phyloP scores from a whole-genome alignment of 1,284 basidiomycete species.

The Bondarzewia mesenterica region DNA sequence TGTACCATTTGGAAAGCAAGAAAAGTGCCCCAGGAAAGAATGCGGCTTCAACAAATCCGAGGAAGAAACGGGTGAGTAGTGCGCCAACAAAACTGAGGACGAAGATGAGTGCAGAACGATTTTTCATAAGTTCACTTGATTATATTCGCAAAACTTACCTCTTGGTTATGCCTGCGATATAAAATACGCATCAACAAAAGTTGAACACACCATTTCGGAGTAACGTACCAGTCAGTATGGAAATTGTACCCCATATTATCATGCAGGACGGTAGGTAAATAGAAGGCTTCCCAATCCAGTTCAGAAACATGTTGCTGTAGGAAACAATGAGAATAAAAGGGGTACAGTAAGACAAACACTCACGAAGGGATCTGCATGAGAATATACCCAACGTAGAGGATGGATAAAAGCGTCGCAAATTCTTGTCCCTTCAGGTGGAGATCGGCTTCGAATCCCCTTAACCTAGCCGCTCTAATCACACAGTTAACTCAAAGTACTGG shows the following conservation, averaged over 20 bases:
- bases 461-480: slow-evolving; percentile 47
- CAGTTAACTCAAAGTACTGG: background rate
- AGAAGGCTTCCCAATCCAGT: slow-evolving; percentile 64
- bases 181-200: background rate
- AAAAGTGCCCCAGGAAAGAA: slow-evolving; percentile 63
- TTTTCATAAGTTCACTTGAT: slow-evolving; percentile 12
- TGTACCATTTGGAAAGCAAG: slow-evolving; percentile 68
- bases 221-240: slow-evolving; percentile 44
- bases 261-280: slow-evolving; percentile 66
- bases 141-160: slow-evolving; percentile 28
- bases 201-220: background rate
- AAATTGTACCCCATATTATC: slow-evolving; percentile 63
- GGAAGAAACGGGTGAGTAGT: slow-evolving; percentile 64
- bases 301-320: slow-evolving; percentile 62
- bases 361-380: slow-evolving; percentile 75
- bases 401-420: slow-evolving; percentile 63
- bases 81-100: slow-evolving; percentile 51
- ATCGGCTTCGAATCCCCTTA: slow-evolving; percentile 65
- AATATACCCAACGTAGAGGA: slow-evolving; percentile 72
- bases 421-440: slow-evolving; percentile 54
- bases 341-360: slow-evolving; percentile 16
- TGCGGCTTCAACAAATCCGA: slow-evolving; percentile 61
- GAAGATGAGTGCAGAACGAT: slow-evolving; percentile 13
- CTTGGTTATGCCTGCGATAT: slow-evolving; percentile 40
- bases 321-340: slow-evolving; percentile 4